Base-by-base conservation (phyloP, 768 basidiomycete genomes). In the Tylopilus balloui region DNA sequence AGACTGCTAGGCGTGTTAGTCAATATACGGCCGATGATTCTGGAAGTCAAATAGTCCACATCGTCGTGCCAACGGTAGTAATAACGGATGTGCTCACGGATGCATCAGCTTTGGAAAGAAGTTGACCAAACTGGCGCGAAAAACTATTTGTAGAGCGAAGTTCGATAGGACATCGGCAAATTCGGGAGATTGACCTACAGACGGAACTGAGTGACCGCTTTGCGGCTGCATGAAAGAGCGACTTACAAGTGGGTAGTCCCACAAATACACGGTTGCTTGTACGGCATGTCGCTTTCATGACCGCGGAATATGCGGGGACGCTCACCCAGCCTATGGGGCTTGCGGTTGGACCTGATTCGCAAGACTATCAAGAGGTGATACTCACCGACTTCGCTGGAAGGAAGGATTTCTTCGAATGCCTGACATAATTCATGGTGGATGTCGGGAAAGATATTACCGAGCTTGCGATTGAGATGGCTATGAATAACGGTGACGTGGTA, bases 261-360 rank as follows among this genome's bases (percentile, higher is more conserved):
- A 75, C 69, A 41, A 73, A 74, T 32, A 73, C 49, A 21, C 74
- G 72, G 47, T 72, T 75, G 42, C 68, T 72, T 48, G 57, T 61
- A 53, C 71, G 69, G 56, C 65, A 67, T 45, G 65, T 65, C 46
- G 68, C 65, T 29, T 59, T 55, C 51, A 68, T 61, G 37, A 64
- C 57, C 47, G 62, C 58, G 51, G 58, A 51, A 44, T 57, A 59
- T 31, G 63, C 62, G 32, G 56, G 51, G 11, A 73, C 43, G 37
- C 55, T 54, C 13, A 51, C 46, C 70, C 70, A 71, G 20, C 54
- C 71, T 71, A 27, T 35, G 31, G 19, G 31, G 20, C 25, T 19
- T 21, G 47, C 23, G 20, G 45, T 54, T 10, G 44, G 38, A 45
- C 42, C 38, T 45, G 46, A 53, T 51, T 54, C 47, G 49, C 47